Base-by-base conservation (phyloP, 805 yeast genomes). In the Candida patagonica region DNA sequence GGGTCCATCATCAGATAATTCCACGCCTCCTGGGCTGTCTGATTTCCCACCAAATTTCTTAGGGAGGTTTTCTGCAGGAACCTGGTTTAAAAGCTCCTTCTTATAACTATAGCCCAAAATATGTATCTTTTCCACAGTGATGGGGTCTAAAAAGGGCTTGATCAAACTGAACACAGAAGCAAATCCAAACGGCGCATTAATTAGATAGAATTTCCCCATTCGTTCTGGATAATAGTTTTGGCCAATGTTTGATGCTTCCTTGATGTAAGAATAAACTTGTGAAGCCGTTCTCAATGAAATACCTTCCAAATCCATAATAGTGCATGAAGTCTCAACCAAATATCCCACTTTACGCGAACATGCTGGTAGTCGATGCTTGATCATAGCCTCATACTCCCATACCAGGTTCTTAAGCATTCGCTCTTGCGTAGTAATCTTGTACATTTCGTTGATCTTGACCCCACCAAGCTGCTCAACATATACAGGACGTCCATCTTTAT, bases 211-310 rank as follows among this genome's bases (percentile, higher is more conserved):
- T 63, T 84, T 87, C 57, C 98, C 98, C 98, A 92, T 92, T 65
- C 97, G 82, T 71, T 92, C 98, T 12, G 98, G 98, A 61, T 92
- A 92, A 66, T 84, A 89, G 67, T 92, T 85, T 70, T 92, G 98
- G 44, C 97, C 96, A 54, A 92, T 85, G 55, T 74, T 68, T 10
- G 96, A 84, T 7, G 98, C 96, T 64, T 88, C 96, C 60, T 79
- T 78, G 41, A 92, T 94, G 63, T 87, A 92, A 9, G 80, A 70
- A 48, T 86, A 69, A 31, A 92, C 98, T 59, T 80, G 85, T 48
- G 80, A 77, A 20, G 94, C 95, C 35, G 92, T 66, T 19, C 81
- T 68, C 44, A 92, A 70, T 20, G 96, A 84, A 42, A 89, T 87
- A 25, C 96, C 96, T 67, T 92, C 92, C 60, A 92, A 72, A 60